Base-by-base conservation (phyloP, 2,329 filamentous ascomycete genomes). In the Rhynchosporium secalis region DNA sequence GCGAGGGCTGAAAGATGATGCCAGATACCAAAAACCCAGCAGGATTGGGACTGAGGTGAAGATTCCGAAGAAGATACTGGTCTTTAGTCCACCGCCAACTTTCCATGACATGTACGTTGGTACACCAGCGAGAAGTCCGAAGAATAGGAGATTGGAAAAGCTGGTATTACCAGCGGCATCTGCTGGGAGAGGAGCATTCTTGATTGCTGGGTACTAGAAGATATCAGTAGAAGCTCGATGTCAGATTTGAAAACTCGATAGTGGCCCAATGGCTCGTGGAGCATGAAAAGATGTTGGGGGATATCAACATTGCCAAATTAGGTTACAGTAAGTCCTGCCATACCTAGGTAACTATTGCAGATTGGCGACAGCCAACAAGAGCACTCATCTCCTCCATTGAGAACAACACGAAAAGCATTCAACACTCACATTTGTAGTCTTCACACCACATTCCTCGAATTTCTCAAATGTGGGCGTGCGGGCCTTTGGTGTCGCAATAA, bases 141-240 rank as follows among this genome's bases (percentile, higher is more conserved):
- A 81, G 69, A 98, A 87, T 71, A 89, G 78, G 70, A 82, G 79
- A 79, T 95, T 96, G 79, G 89, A 93, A 86, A 98, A 99, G 77
- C 81, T 87, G 70, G 96, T 92, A 76, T 84, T 87, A 68, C 92
- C 90, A 57, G 92, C 80, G 56, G 86, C 91, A 76, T 99, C 95
- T 68, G 93, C 94, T 43, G 95, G 95, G 48, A 98, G 86, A 68
- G 95, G 92, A 55, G 88, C 91, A 86, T 98, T 98, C 76, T 96
- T 91, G 79, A 98, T 98, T 65, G 92, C 80, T 38, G 91, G 89
- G 73, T 86, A 94, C 93, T 96, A 73, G 68, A 5, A 40, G 64
- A 61, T 15, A 57, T 68, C 61, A 71, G 70, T 57, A 69, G 54
- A 59, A 66, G 67, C 43, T 66, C 60, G 68, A 68, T 67, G 75